Percentiles rank a stretch among this genome's conserved stretches.
Conservation (phyloP, 1,284 basidiomycete species). For the Golubevia pallescens region DNA sequence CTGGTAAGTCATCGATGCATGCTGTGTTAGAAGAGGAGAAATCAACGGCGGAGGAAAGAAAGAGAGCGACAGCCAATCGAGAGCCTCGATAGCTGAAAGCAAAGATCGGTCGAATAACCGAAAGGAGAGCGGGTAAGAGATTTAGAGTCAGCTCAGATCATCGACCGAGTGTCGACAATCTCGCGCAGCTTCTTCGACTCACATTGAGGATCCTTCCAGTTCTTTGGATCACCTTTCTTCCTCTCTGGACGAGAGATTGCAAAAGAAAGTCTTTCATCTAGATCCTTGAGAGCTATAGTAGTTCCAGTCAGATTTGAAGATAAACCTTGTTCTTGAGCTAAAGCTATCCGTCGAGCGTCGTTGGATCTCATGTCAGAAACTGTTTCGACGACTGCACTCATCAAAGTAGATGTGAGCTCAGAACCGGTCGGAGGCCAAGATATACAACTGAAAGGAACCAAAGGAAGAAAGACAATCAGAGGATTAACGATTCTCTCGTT, state of each 20-base stretch:
- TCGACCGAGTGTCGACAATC: no score
- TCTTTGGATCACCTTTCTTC: conserved; percentile 6
- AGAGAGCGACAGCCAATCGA: conserved; percentile 44
- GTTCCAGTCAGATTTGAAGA: neutral
- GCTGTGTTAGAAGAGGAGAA: conserved; percentile 31
- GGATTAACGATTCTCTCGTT: no score
- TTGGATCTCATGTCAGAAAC: conserved; percentile 24
- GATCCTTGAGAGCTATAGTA: conserved; percentile 27
- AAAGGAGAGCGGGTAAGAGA: neutral
- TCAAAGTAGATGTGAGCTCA: conserved; percentile 29
- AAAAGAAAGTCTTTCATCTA: conserved; percentile 42
- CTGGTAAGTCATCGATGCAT: conserved; percentile 32
- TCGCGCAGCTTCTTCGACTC: neutral
- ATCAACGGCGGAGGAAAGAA: conserved; percentile 44
- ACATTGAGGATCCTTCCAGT: conserved; percentile 27
- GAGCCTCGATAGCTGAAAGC: conserved; percentile 24
- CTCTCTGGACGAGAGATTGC: conserved; percentile 15
- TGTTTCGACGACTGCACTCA: conserved; percentile 38
- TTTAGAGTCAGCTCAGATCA: no score
- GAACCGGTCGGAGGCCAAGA: conserved; percentile 34
- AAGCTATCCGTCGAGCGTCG: neutral
- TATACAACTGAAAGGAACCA: neutral
- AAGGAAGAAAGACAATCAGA: neutral
- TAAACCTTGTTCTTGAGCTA: neutral
- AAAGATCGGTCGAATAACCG: no score